Conservation (phyloP, 306 rosid genomes). For the Canavalia gladiata region DNA sequence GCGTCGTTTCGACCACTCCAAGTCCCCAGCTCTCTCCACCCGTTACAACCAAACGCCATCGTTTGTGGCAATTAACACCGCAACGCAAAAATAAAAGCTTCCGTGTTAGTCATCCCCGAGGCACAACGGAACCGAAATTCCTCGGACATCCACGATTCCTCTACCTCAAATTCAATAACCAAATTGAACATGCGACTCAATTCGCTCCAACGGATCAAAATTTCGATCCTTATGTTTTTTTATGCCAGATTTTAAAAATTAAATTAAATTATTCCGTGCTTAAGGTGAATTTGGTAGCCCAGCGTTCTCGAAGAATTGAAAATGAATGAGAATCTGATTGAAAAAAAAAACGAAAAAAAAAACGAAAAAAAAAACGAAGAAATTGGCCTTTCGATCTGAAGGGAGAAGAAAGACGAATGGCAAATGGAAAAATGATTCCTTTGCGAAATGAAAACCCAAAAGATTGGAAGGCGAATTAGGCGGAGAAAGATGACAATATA, state of each 20-base stretch:
- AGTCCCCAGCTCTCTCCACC: slow-evolving; percentile 36
- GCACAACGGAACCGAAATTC: slow-evolving; percentile 3
- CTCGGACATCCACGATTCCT: background rate
- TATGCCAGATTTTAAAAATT: background rate
- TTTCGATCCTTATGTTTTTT: background rate
- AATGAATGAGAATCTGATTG: background rate
- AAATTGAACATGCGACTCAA: slow-evolving; percentile 25
- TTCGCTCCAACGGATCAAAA: slow-evolving; percentile 34
- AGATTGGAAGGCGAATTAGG: slow-evolving; percentile 31
- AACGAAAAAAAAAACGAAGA: background rate
- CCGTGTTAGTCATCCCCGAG: background rate
- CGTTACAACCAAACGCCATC: slow-evolving; percentile 6
- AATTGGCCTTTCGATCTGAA: slow-evolving; percentile 43
- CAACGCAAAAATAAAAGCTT: background rate
- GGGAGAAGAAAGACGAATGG: slow-evolving; percentile 33
- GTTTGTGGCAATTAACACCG: slow-evolving; percentile 9
- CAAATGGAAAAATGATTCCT: slow-evolving; percentile 23
- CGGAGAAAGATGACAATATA: slow-evolving; percentile 35
- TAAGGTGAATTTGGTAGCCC: background rate
- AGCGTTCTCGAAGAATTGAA: background rate
- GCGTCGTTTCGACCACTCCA: slow-evolving; percentile 38
- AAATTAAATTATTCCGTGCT: background rate
- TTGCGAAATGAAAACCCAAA: slow-evolving; percentile 41
- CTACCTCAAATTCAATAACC: slow-evolving; percentile 27
- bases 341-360: background rate